These are phyloP conservation scores for Raffaelea arxii DNA, from an alignment of 2,329 filamentous ascomycete genomes.

Conservation along the genomic window DNA sequence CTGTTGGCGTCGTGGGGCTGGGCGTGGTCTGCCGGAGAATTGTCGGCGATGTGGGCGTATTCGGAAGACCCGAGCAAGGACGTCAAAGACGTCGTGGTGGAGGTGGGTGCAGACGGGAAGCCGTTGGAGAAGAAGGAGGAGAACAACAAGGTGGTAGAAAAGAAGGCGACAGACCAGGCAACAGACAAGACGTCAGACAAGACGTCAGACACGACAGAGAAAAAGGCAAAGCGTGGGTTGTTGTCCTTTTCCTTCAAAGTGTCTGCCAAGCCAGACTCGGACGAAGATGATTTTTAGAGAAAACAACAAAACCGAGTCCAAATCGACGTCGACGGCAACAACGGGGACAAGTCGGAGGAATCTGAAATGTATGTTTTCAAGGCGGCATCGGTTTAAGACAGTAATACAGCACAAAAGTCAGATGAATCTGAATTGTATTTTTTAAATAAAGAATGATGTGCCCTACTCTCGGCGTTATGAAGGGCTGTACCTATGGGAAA, in stretches of 20 bases:
- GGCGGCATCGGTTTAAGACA: no score
- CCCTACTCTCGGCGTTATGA: conserved; percentile 1
- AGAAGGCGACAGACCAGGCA: conserved; percentile 7
- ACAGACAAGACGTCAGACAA: background rate
- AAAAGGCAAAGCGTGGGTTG: background rate
- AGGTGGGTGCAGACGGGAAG: conserved; percentile 40
- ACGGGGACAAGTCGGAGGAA: no score
- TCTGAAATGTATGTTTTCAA: no score
- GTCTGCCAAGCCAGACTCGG: conserved; percentile 13
- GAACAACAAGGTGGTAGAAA: conserved; percentile 17
- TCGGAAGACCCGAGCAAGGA: conserved; percentile 60
- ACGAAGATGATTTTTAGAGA: conserved; percentile 8
- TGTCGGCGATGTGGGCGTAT: conserved; percentile 69
- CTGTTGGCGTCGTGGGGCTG: conserved; percentile 66
- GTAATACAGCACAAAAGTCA: no score
- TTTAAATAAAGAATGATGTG: background rate
- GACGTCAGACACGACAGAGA: conserved; percentile 7
- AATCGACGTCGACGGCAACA: no score
- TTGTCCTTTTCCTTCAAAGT: background rate
- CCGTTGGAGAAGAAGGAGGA: conserved; percentile 27
- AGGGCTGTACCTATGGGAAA: background rate
- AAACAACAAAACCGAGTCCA: no score
- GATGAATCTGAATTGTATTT: background rate
- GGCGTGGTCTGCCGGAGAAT: conserved; percentile 57
- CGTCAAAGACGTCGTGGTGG: conserved; percentile 43